Percentiles rank a stretch among this genome's conserved stretches.
These are phyloP conservation scores for Pinus tabuliformis DNA, from an alignment of 75 land plant genomes.

Conservation along the genomic window DNA sequence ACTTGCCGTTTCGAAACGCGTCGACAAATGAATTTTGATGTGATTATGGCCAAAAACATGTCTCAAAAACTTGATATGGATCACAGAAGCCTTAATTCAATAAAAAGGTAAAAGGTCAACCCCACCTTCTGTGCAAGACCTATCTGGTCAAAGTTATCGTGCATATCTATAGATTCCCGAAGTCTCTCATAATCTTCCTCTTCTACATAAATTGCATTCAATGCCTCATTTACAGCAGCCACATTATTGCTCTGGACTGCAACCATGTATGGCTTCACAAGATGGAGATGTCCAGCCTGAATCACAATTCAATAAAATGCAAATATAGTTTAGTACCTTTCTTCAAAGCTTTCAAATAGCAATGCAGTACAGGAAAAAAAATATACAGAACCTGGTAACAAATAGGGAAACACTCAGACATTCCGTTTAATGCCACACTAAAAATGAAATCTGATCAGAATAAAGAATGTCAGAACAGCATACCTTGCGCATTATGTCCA, in stretches of 20 bases:
- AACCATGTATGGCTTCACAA: conserved; percentile 98
- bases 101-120: not conserved
- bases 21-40: too few relatives aligned
- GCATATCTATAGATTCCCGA: conserved; percentile 94
- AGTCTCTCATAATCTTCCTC: conserved; percentile 97
- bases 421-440: not conserved
- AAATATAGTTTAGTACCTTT: not conserved
- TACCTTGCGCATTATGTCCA: conserved; percentile 97
- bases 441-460: not conserved
- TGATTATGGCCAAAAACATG: too few relatives aligned
- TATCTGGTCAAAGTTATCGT: conserved; percentile 98
- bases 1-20: too few relatives aligned
- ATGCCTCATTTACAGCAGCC: conserved; percentile 94
- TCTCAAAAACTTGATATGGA: too few relatives aligned
- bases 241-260: conserved; percentile 93
- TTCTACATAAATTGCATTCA: conserved; percentile 90
- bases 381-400: not conserved
- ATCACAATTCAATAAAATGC: conserved; percentile 10
- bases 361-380: not conserved
- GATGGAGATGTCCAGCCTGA: conserved; percentile 81
- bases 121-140: conserved; percentile 95
- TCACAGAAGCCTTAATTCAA: too few relatives aligned
- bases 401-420: not conserved
- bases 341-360: not conserved
- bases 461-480: not conserved